Percentiles rank a stretch among this genome's conserved stretches.
These are phyloP conservation scores for Salix arbutifolia DNA, from an alignment of 345 rosid species.

Conservation along the genomic window DNA sequence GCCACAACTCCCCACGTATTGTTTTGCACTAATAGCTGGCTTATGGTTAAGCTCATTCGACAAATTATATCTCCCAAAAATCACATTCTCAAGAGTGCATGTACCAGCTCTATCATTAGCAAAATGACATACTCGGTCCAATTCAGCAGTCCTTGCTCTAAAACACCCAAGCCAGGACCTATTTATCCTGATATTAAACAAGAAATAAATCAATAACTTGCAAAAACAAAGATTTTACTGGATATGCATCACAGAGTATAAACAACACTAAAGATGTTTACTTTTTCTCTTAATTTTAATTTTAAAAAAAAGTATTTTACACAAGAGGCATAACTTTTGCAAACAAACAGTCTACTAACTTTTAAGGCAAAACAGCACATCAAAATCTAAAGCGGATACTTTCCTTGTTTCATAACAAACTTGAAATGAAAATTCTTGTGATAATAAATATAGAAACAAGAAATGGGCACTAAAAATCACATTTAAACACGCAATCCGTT, in stretches of 20 bases:
- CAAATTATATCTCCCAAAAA: not conserved
- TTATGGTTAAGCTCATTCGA: not conserved
- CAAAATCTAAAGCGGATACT: too few species aligned
- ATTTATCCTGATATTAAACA: not conserved
- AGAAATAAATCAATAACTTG: not conserved
- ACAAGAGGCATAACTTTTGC: too few species aligned
- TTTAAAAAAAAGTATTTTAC: too few species aligned
- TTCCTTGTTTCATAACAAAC: too few species aligned
- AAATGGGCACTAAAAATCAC: not conserved
- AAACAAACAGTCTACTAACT: too few species aligned
- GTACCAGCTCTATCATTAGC: not conserved
- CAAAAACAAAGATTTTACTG: too few species aligned
- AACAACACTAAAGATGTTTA: too few species aligned
- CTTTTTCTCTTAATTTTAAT: too few species aligned
- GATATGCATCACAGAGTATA: too few species aligned
- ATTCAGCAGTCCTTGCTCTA: not conserved
- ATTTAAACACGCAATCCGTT: too few species aligned
- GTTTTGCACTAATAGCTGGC: not conserved
- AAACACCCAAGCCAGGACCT: constrained; percentile 2
- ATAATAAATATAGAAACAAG: not conserved
- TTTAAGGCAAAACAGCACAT: too few species aligned
- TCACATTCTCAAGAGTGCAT: not conserved
- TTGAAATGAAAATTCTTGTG: too few species aligned
- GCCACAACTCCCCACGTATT: not conserved
- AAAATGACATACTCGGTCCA: not conserved